These are phyloP conservation scores for Apiotrichum sp. DNA, from an alignment of 1,284 basidiomycete genomes.

Conservation along the genomic window DNA sequence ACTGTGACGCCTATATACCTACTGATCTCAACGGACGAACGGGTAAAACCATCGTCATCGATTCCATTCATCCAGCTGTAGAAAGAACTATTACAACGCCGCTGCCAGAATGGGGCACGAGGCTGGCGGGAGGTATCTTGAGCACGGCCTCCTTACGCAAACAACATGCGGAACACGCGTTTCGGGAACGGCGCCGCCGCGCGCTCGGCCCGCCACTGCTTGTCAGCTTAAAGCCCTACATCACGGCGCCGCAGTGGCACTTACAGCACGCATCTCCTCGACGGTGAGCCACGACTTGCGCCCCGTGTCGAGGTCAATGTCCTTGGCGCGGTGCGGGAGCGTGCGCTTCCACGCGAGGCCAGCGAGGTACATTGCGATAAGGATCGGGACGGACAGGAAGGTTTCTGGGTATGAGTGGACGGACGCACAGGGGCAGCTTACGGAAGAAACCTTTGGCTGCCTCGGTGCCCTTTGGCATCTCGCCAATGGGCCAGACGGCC, in stretches of 20 bases:
- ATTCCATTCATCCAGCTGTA: too few relatives aligned
- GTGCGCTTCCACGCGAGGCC: constrained; percentile 43
- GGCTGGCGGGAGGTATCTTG: too few relatives aligned
- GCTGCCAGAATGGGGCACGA: too few relatives aligned
- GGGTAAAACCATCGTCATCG: too few relatives aligned
- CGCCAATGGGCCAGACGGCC: constrained; percentile 15
- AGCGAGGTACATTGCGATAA: constrained; percentile 40
- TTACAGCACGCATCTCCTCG: constrained; percentile 38
- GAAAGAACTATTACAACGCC: too few relatives aligned
- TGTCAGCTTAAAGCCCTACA: too few relatives aligned
- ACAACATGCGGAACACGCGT: constrained; percentile 35
- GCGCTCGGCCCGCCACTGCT: constrained; percentile 23
- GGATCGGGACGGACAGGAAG: constrained; percentile 47
- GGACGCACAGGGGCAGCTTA: background rate
- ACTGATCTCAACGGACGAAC: too few relatives aligned
- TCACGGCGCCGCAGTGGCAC: background rate
- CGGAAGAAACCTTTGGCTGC: constrained; percentile 29
- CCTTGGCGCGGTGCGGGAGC: constrained; percentile 31
- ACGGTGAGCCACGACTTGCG: constrained; percentile 47
- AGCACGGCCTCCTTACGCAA: constrained; percentile 4
- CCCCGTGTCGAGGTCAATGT: constrained; percentile 49
- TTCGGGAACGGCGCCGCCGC: constrained; percentile 27
- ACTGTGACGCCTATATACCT: too few relatives aligned
- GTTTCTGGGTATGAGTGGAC: background rate
- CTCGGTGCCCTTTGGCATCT: constrained; percentile 19